A percentile compares a stretch with the other conserved stretches of the same genome.
Evolutionary conservation across 2,329 filamentous ascomycete species (phyloP).

Genomic region (Pyrenophora teres): DNA sequence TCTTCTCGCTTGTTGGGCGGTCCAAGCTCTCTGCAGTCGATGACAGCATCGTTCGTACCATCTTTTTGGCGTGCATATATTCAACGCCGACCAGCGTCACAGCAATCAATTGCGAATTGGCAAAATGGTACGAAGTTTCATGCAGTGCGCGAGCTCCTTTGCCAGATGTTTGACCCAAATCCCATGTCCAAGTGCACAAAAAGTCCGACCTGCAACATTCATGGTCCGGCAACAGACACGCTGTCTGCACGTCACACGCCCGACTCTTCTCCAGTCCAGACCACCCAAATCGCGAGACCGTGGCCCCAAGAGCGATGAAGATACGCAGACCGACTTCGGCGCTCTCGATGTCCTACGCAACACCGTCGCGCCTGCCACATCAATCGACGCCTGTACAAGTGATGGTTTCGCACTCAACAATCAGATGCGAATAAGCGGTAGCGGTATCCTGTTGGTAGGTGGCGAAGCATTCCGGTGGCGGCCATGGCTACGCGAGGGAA

Average conservation of each 20-base stretch:
- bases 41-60: constrained; percentile 9
- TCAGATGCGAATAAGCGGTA: constrained; percentile 69
- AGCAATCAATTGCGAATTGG: constrained; percentile 4
- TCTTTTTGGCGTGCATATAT: constrained; percentile 2
- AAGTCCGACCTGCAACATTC: constrained; percentile 4
- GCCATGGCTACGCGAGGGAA: constrained; percentile 67
- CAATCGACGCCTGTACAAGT: constrained; percentile 78
- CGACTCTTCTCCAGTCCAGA: constrained; percentile 24
- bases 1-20: neutral
- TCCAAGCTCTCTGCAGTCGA: constrained; percentile 9
- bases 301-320: constrained; percentile 64
- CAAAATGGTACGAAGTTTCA: constrained; percentile 24
- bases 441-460: constrained; percentile 77
- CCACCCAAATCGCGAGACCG: constrained; percentile 59
- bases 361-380: constrained; percentile 76
- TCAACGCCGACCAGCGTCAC: neutral
- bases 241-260: constrained; percentile 29
- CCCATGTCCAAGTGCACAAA: neutral
- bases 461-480: constrained; percentile 89
- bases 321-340: constrained; percentile 72
- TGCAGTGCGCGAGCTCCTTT: constrained; percentile 16
- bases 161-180: constrained; percentile 5
- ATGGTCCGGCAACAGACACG: constrained; percentile 7
- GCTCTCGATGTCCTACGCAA: constrained; percentile 79
- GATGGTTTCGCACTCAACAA: constrained; percentile 89